Base-by-base conservation (phyloP, 768 basidiomycete species). In the Tephrocybe sp. region DNA sequence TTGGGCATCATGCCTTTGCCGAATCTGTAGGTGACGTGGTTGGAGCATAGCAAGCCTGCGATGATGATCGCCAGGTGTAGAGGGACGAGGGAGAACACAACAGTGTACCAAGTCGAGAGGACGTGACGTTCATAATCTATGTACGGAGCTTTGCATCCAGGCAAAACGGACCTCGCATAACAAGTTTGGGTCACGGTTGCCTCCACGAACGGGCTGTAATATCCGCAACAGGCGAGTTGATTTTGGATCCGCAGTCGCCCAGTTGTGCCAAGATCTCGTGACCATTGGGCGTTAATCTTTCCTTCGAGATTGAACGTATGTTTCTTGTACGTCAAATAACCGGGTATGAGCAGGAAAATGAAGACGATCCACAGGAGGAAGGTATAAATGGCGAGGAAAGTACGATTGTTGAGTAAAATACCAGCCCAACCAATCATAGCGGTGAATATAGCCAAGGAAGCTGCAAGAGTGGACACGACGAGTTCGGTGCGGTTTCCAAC, bases 1-100 rank as follows among this genome's bases (percentile, higher is more conserved):
- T 88, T 87, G 49, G 88, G 89, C 76, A 86, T 89, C 82, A 91
- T 83, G 51, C 90, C 89, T 71, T 91, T 91, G 9, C 88, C 88
- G 64, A 91, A 91, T 44, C 89, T 76, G 63, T 90, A 91, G 18
- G 88, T 91, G 63, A 92, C 82, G 57, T 91, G 89, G 66, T 89
- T 91, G 19, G 83, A 83, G 64, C 86, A 91, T 42, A 91, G 65
- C 47, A 91, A 66, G 12, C 74, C 82, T 1, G 73, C 70, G 52
- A 87, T 52, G 59, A 89, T 89, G 63, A 84, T 72, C 18, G 60
- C 61, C 40, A 92, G 64, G 50, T 91, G 88, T 11, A 81, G 59
- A 1, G 88, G 87, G 12, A 86, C 88, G 45, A 90, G 59, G 13
- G 77, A 64, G 64, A 91, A 91, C 15, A 78, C 69, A 34, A 72